A percentile compares a stretch with the other conserved stretches of the same genome.
Evolutionary conservation across 208 protist genomes (phyloP).

Genomic region (Trypanosoma melophagium): DNA sequence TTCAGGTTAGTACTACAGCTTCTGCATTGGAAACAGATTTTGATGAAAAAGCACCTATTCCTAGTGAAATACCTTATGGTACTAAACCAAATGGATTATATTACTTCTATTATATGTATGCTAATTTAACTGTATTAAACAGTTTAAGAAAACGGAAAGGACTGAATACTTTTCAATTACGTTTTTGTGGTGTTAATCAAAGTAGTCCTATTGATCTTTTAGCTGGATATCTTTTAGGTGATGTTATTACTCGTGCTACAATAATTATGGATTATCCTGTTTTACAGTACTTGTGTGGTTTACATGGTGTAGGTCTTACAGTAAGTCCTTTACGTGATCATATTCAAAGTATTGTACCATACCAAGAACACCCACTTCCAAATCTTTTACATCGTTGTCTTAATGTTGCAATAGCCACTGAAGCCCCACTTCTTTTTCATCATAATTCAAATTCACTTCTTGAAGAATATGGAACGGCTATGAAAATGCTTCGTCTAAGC

Average conservation of each 20-base stretch:
- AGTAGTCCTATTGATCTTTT: slow-evolving; percentile 88
- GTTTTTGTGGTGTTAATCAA: slow-evolving; percentile 91
- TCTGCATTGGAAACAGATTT: slow-evolving; percentile 58
- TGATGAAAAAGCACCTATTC: slow-evolving; percentile 43
- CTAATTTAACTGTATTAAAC: slow-evolving; percentile 97
- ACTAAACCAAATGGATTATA: slow-evolving; percentile 96
- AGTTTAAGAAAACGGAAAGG: slow-evolving; percentile 74
- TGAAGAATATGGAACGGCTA: slow-evolving; percentile 90
- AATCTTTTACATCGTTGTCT: slow-evolving; percentile 94
- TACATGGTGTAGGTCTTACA: slow-evolving; percentile 95
- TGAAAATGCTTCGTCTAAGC: slow-evolving; percentile 84
- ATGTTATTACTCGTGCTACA: slow-evolving; percentile 96
- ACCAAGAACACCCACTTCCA: slow-evolving; percentile 93
- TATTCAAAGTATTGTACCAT: slow-evolving; percentile 92
- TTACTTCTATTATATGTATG: slow-evolving; percentile 98
- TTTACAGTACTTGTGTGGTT: slow-evolving; percentile 97
- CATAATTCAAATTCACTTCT: slow-evolving; percentile 74
- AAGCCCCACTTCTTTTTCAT: slow-evolving; percentile 94
- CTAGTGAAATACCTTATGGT: slow-evolving; percentile 59
- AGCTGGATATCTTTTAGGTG: slow-evolving; percentile 92
- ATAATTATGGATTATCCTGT: slow-evolving; percentile 92
- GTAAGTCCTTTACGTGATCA: slow-evolving; percentile 98
- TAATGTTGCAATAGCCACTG: slow-evolving; percentile 96
- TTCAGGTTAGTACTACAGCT: slow-evolving; percentile 83
- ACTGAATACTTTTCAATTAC: slow-evolving; percentile 85